Percentiles rank a stretch among this genome's conserved stretches.
Evolutionary conservation across 345 rosid genomes (phyloP).

Genomic region (Eucalyptus globulus): DNA sequence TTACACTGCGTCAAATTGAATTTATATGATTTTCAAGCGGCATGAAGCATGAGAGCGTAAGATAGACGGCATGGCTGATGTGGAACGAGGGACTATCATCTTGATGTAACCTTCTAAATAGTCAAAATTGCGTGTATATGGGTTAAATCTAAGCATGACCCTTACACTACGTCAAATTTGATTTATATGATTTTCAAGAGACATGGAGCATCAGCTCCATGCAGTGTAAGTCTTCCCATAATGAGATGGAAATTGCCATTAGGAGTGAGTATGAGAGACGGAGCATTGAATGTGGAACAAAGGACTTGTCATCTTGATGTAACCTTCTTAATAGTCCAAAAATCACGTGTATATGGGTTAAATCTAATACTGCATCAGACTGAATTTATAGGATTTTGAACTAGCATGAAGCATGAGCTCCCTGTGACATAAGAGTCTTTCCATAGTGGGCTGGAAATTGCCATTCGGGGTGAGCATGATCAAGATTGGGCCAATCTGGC

Average conservation of each 20-base stretch:
- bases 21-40: too few species aligned
- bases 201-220: not conserved
- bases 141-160: not conserved
- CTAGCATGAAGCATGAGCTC: not conserved
- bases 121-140: too few species aligned
- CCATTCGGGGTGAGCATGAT: too few species aligned
- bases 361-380: too few species aligned
- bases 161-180: not conserved
- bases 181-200: not conserved
- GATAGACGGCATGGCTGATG: not conserved
- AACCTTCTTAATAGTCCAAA: too few species aligned
- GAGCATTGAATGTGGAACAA: too few species aligned
- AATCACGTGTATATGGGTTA: too few species aligned
- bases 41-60: too few species aligned
- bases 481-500: fast-evolving
- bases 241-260: not conserved
- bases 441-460: not conserved
- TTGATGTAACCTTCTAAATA: not conserved
- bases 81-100: not conserved
- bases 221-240: not conserved
- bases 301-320: too few species aligned
- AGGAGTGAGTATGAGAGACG: too few species aligned
- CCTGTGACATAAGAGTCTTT: not conserved
- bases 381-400: not conserved
- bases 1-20: too few species aligned